Base-by-base conservation (phyloP, 1,284 basidiomycete genomes). In the Ceratobasidium theobromae region DNA sequence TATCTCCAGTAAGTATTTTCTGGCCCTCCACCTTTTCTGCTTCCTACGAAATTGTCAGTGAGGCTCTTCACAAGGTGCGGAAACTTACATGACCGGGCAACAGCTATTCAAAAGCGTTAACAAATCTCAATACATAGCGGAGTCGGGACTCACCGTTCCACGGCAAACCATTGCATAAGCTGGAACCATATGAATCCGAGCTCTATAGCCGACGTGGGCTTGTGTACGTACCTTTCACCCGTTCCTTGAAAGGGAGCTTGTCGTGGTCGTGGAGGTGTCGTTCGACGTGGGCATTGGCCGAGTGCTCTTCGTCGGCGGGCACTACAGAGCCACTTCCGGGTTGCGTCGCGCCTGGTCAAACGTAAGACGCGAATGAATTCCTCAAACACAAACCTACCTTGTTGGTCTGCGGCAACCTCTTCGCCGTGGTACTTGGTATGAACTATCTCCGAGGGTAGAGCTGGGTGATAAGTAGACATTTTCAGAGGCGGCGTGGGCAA, bases 221-320 rank as follows among this genome's bases (percentile, higher is more conserved):
- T n/a, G n/a, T n/a, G 8, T 2, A 49, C 43, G 21, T 27, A 60
- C 58, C 58, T 62, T 62, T 62, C 30, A 62, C 58, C 48, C 52
- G 58, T 35, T 62, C 58, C 48, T 62, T 62, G 43, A 62, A 62
- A 30, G 58, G 58, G 27, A 62, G 27, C 48, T 62, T 62, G 14
- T 41, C 58, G 12, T 48, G 46, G 8, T n/a, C 23, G 9, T 52
- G 27, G 5, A 45, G 43, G 33, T 51, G 57, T 43, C 52, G 58
- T 3, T 52, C 58, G 4, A 48, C 58, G 35, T 62, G 58, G 8
- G 48, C 32, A 28, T 62, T 62, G 4, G 58, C 58, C 25, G 58
- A 62, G 25, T 62, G 58, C 27, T 51, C 48, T 4, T 35, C 21
- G 48, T 62, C 58, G 23, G 18, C 48, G 4, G 58, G 58, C 14